Evolutionary conservation across 2,329 filamentous ascomycete species (phyloP).

Genomic region (Pseudogymnoascus sp.): DNA sequence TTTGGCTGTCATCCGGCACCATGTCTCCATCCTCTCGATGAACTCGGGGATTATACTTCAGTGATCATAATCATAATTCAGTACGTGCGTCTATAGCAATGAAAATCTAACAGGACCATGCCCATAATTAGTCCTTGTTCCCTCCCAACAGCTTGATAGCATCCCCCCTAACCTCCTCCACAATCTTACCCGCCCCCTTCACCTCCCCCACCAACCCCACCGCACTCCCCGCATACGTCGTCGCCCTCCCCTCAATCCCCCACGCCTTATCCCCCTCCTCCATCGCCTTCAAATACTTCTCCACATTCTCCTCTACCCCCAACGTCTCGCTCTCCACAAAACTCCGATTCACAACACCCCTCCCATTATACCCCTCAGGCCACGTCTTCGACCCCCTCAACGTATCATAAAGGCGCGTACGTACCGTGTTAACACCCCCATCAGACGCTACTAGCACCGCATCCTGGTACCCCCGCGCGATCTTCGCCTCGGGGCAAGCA

Average conservation of each 20-base stretch:
- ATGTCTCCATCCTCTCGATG: background rate
- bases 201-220: constrained; percentile 48
- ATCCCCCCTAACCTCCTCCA: constrained; percentile 31
- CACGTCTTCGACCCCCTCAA: constrained; percentile 48
- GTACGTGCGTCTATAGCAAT: background rate
- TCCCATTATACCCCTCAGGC: constrained; percentile 47
- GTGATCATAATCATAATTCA: background rate
- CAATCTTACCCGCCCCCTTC: constrained; percentile 42
- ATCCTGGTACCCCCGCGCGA: constrained; percentile 37
- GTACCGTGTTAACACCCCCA: constrained; percentile 41
- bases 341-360: constrained; percentile 48
- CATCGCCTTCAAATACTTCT: constrained; percentile 36
- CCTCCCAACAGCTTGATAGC: background rate
- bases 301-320: constrained; percentile 33
- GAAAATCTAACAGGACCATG: background rate
- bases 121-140: background rate
- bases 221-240: constrained; percentile 53
- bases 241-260: constrained; percentile 45
- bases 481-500: constrained; percentile 36
- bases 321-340: constrained; percentile 33
- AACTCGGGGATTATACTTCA: background rate
- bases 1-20: too few relatives aligned
- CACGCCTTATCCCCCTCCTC: constrained; percentile 42
- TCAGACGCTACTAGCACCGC: constrained; percentile 38
- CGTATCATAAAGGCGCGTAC: constrained; percentile 42